These are phyloP conservation scores for Herpetomonas tarakana DNA, from an alignment of 208 protist genomes.

Conservation along the genomic window DNA sequence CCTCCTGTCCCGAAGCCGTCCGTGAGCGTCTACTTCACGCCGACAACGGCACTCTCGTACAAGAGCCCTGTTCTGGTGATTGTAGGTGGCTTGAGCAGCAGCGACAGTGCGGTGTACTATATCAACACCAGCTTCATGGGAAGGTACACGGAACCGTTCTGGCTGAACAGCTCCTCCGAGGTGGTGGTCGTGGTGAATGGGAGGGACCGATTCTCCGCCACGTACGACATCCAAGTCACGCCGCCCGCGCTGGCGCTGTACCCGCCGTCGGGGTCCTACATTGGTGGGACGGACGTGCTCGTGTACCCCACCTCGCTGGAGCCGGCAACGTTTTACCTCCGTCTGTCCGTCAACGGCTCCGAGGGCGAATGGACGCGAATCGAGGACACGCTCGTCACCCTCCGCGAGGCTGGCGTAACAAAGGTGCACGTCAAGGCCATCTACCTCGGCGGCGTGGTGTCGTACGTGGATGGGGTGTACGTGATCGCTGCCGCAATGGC, in stretches of 20 bases:
- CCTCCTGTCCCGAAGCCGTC: constrained; percentile 5
- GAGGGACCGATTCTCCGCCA: background rate
- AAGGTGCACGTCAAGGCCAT: constrained; percentile 25
- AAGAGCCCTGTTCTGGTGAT: constrained; percentile 37
- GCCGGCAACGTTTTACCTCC: constrained; percentile 27
- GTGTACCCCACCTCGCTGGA: constrained; percentile 24
- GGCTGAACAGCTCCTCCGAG: constrained; percentile 33
- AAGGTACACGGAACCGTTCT: constrained; percentile 46
- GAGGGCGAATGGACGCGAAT: constrained; percentile 12
- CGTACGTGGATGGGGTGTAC: constrained; percentile 24
- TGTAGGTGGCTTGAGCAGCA: constrained; percentile 21
- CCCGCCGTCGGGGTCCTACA: constrained; percentile 45
- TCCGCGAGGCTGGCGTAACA: constrained; percentile 26
- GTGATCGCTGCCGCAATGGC: constrained; percentile 26
- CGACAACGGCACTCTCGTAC: constrained; percentile 24
- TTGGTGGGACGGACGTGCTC: constrained; percentile 51
- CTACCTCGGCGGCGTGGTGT: constrained; percentile 39
- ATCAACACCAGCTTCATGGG: constrained; percentile 29
- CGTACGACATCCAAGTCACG: constrained; percentile 34
- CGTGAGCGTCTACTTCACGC: constrained; percentile 21
- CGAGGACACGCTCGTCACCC: constrained; percentile 17
- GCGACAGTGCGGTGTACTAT: constrained; percentile 35
- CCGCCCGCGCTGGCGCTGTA: constrained; percentile 34
- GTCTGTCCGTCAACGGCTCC: constrained; percentile 32
- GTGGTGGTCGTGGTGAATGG: constrained; percentile 49